Evolutionary conservation across 495 filamentous ascomycete genomes (phyloP), one percentile per base, ranked within the genome.

Genomic region (Aspergillus incahuasiensis): DNA sequence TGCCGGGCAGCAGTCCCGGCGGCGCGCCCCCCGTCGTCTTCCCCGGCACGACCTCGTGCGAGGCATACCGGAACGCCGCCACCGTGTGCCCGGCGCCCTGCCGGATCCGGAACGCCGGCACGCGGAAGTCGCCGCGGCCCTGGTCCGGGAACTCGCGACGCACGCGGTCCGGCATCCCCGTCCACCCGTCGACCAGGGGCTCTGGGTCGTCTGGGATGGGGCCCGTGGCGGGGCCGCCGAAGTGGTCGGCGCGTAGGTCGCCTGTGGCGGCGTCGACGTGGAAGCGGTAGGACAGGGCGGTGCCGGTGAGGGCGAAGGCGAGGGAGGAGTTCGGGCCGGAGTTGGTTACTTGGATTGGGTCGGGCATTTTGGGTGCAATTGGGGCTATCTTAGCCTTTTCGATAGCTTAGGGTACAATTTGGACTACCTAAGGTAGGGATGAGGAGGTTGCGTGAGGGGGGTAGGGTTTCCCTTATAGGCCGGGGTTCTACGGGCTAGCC

Each of bases 131-230:
- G 13, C 79, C 78, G 21, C 79, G 71, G 0, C 79, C 79, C 28
- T 77, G 72, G 45, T 82, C 79, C 3, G 79, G 79, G 45, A 82
- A 81, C 58, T 82, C 79, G 8, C 79, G 75, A 3, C 79, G 76
- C 6, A 70, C 61, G 45, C 78, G 75, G 9, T 73, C 74, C n/a
- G 69, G 63, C 15, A 61, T 63, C 6, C 70, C 68, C 18, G 66
- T 68, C 78, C 79, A 82, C 35, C 79, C 79, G 24, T 72, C 68
- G 16, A 71, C 69, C 5, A 64, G 63, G 0, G 67, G 58, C 9
- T 69, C 62, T 18, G 68, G 61, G 48, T 79, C 77, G 1, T 62
- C 62, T 0, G 74, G 72, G n/a, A 78, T 76, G 0, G 63, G 66
- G 9, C 65, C 68, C 2, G 60, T 58, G 21, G 69, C 55, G 16